A percentile compares a stretch with the other conserved stretches of the same genome.
Conservation (phyloP, 2,329 filamentous ascomycete genomes). For the Blumeria graminis region DNA sequence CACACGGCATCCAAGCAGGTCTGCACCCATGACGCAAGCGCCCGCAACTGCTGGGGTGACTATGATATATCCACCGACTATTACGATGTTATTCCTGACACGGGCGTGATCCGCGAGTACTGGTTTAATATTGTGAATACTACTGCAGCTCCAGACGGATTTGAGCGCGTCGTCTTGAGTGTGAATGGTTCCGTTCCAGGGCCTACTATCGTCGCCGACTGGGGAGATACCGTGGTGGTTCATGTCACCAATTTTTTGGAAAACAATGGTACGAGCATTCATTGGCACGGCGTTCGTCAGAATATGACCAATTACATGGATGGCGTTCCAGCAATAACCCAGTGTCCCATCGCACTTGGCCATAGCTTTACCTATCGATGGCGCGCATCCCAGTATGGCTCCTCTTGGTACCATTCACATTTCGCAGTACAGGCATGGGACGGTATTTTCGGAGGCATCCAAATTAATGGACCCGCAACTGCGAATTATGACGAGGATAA, state of each 20-base stretch:
- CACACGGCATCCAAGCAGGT: background rate
- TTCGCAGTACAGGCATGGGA: conserved; percentile 24
- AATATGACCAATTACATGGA: conserved; percentile 30
- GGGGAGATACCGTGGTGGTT: conserved; percentile 3
- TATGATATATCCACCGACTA: conserved; percentile 22
- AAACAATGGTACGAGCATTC: conserved; percentile 19
- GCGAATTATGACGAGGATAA: conserved; percentile 36
- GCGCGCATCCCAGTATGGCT: conserved; percentile 18
- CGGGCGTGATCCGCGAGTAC: conserved; percentile 23
- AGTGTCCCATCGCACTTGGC: conserved; percentile 8
- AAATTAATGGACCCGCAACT: conserved; percentile 35
- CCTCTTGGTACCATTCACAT: conserved; percentile 35
- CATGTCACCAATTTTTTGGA: conserved; percentile 2
- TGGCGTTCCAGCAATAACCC: conserved; percentile 26
- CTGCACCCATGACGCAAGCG: conserved; percentile 8
- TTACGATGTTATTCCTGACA: conserved; percentile 17
- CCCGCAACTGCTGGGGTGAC: conserved; percentile 20
- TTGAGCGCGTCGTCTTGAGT: conserved; percentile 10
- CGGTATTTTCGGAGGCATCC: conserved; percentile 31
- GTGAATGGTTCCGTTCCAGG: conserved; percentile 5
- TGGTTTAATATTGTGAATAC: conserved; percentile 9
- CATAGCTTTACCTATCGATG: conserved; percentile 13
- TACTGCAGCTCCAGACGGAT: conserved; percentile 14
- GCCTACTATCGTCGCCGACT: conserved; percentile 4
- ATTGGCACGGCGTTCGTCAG: conserved; percentile 35